Evolutionary conservation across 495 filamentous ascomycete species (phyloP), one percentile per base, ranked within the genome.

Genomic region (Bacidia rubella): DNA sequence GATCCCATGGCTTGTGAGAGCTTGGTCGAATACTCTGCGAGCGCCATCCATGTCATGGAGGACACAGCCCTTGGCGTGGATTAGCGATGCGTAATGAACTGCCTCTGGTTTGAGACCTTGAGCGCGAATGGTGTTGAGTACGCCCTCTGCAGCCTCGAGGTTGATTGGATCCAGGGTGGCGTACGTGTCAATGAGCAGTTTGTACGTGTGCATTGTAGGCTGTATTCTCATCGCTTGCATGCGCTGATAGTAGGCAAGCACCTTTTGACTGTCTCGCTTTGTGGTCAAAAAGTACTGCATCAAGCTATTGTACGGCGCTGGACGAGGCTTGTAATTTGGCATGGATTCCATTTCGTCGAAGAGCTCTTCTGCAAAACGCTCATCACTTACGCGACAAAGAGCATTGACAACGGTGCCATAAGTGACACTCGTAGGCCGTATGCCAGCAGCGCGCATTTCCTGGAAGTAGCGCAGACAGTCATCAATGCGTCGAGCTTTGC

Each of bases 301-400:
- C 78, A 98, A 81, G 63, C 86, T 90, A 71, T 98, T 96, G 75
- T 98, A 98, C 2, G 92, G 92, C 10, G 92, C 92, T 2, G 93
- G 86, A 5, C 92, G 80, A 39, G 92, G 87, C 72, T 97, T 95
- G 80, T 97, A 98, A 72, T 97, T 97, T 38, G 89, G 86, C 86
- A 94, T 94, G 38, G 80, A 81, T 71, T 98, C 92, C 92, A 98
- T 98, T 72, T 98, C 93, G 59, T 96, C 87, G 65, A 98, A 97
- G 60, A 97, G 82, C 67, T 98, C 86, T 62, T 96, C 92, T 45
- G 92, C 92, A 62, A 96, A 95, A 50, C 89, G 88, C 68, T 97
- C 92, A 56, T 98, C 90, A 62, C 87, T 92, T 52, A 97, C 93
- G 54, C 92, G 89, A 73, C 89, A 95, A 4, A 97, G 78, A 32